Conservation (phyloP, 495 filamentous ascomycete genomes). For the Penicillium arizonense region DNA sequence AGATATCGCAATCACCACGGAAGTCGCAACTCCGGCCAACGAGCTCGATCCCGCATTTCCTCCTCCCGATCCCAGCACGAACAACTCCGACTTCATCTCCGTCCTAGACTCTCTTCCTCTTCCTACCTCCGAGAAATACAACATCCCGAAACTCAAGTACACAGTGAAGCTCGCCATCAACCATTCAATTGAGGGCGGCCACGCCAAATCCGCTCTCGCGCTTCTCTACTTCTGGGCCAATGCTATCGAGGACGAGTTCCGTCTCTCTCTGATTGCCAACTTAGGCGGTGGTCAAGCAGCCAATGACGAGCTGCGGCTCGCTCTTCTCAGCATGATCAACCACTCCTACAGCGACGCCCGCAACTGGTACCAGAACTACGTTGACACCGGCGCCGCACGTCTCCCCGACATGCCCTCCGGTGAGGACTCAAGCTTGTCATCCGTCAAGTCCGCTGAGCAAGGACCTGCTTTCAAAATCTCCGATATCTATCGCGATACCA, state of each 20-base stretch:
- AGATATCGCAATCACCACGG: background rate
- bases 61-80: background rate
- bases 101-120: constrained; percentile 13
- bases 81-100: constrained; percentile 10
- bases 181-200: background rate
- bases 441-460: constrained; percentile 33
- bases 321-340: constrained; percentile 12
- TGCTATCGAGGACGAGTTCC: constrained; percentile 17
- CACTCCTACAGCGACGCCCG: constrained; percentile 12
- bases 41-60: background rate
- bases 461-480: constrained; percentile 22
- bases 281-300: background rate
- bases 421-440: constrained; percentile 46
- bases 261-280: constrained; percentile 20
- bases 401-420: constrained; percentile 21
- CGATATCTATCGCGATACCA: constrained; percentile 27
- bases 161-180: constrained; percentile 14
- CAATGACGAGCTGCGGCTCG: constrained; percentile 9
- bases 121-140: constrained; percentile 12
- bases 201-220: constrained; percentile 9
- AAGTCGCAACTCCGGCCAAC: constrained; percentile 3
- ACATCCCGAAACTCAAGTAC: constrained; percentile 12
- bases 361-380: constrained; percentile 14
- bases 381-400: background rate
- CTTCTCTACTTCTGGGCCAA: constrained; percentile 23